phyloP scores from a whole-genome alignment of 2,329 filamentous ascomycete genomes.

The Waltergamsia citrina region DNA sequence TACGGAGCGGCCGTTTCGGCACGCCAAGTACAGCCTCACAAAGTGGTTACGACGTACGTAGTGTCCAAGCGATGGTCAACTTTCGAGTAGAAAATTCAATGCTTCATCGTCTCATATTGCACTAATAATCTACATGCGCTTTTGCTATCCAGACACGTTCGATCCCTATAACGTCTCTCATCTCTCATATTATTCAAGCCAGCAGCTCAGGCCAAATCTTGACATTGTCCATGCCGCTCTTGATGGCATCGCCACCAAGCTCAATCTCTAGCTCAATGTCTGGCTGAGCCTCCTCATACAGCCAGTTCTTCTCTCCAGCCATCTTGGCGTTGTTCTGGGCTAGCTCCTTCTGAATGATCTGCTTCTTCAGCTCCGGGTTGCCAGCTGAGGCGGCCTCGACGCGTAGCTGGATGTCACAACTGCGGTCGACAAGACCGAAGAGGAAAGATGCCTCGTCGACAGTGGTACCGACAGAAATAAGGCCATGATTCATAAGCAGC shows the following conservation, averaged over 20 bases:
- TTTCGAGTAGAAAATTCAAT: no score
- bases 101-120: no score
- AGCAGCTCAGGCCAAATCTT: conserved; percentile 7
- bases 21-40: no score
- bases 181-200: no score
- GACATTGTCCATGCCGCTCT: conserved; percentile 13
- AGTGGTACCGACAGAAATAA: conserved; percentile 60
- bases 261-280: conserved; percentile 37
- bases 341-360: conserved; percentile 27
- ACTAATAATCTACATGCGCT: not conserved
- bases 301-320: conserved; percentile 33
- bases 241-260: conserved; percentile 21
- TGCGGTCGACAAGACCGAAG: conserved; percentile 59
- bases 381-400: conserved; percentile 54
- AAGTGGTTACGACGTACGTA: no score
- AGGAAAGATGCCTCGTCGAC: conserved; percentile 68
- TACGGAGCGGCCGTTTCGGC: no score
- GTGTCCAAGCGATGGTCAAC: no score
- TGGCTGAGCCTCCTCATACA: conserved; percentile 36
- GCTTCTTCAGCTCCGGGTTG: conserved; percentile 27
- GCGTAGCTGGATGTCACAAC: conserved; percentile 57
- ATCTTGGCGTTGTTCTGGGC: conserved; percentile 29
- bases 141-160: no score
- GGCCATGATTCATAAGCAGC: conserved; percentile 62
- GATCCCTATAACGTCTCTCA: no score